Base-by-base conservation (phyloP, 495 filamentous ascomycete genomes). In the Penicillium bovifimosum region DNA sequence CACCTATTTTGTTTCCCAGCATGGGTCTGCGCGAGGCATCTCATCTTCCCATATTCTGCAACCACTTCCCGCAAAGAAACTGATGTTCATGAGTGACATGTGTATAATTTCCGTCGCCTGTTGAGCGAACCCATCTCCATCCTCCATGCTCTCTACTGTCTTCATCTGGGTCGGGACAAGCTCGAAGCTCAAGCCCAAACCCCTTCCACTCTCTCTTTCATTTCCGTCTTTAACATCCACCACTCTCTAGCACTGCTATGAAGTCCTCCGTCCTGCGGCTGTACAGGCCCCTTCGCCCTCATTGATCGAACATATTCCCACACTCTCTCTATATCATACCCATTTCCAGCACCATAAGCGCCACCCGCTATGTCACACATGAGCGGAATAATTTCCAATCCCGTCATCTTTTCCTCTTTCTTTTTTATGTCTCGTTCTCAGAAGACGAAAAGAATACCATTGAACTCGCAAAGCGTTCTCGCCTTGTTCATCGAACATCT, bases 41-140 rank as follows among this genome's bases (percentile, higher is more conserved):
- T 54, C 46, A 58, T 50, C 35, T 41, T 42, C 16, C n/a, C 28
- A 31, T 50, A 32, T 29, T 43, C 20, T 24, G 20, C 20, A 24
- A 24, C 20, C 20, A 38, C 43, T 31, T 7, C 43, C 35, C 43
- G 14, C 24, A 13, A 39, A 48, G 54, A 69, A 58, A 62, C 53
- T 69, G 62, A 65, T 67, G 61, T 64, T 69, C 61, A 73, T 49
- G 67, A 71, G 59, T 71, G 66, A 74, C 64, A 63, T 63, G 57
- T 66, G 61, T 68, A 58, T 68, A 53, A 60, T 62, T 61, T 50
- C 33, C 51, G 35, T 55, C 50, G 56, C 53, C n/a, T 55, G 55
- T 44, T 50, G 54, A 55, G 51, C 59, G 53, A 24, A 47, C 31
- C 13, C 47, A 32, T 50, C 49, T 52, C 53, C 52, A 53, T 51